Evolutionary conservation across 164 flowering plant species (phyloP).

Genomic region (Liriodendron chinense): DNA sequence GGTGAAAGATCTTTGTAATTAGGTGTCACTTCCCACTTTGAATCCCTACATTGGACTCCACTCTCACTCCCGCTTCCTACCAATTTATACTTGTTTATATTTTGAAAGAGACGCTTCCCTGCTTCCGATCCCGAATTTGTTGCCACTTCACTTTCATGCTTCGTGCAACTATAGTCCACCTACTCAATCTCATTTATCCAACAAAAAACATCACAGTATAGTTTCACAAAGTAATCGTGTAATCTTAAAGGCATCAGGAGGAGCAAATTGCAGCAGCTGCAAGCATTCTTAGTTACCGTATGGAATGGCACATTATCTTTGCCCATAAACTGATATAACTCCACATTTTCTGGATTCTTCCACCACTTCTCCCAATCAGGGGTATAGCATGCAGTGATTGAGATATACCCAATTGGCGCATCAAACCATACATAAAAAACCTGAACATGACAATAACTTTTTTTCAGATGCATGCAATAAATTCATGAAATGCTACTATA

Average conservation of each 20-base stretch:
- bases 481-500: not conserved
- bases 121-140: too few species aligned
- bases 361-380: constrained; percentile 98
- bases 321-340: constrained; percentile 96
- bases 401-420: constrained; percentile 94
- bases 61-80: too few species aligned
- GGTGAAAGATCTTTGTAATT: too few species aligned
- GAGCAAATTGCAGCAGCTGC: not conserved
- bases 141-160: too few species aligned
- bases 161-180: too few species aligned
- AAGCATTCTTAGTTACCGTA: constrained; percentile 55
- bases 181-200: too few species aligned
- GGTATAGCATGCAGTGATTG: constrained; percentile 84
- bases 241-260: not conserved
- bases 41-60: too few species aligned
- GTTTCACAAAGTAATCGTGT: not conserved
- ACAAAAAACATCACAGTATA: too few species aligned
- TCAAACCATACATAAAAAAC: constrained; percentile 99
- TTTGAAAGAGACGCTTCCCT: too few species aligned
- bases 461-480: not conserved
- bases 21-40: too few species aligned
- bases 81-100: too few species aligned
- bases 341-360: constrained; percentile 93
- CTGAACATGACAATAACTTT: constrained; percentile 26
- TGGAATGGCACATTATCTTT: constrained; percentile 98